Percentiles rank a stretch among this genome's conserved stretches.
Conservation (phyloP, 1,284 basidiomycete species). For the Mycena sp. region DNA sequence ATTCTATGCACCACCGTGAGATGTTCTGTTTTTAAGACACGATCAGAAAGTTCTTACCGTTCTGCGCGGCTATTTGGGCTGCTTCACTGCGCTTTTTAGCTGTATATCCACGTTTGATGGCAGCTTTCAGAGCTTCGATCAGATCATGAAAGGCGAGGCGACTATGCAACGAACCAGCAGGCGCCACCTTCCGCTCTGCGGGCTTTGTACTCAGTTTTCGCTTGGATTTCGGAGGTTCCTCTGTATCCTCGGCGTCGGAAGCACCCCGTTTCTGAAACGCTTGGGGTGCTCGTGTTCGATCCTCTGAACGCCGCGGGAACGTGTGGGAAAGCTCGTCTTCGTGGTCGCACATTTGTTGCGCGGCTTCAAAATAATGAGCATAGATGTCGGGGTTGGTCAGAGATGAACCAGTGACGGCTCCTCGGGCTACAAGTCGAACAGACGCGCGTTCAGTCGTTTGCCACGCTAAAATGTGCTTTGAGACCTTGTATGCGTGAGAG, state of each 20-base stretch:
- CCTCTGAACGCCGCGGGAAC: constrained; percentile 18
- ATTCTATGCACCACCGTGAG: constrained; percentile 35
- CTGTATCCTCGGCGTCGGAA: constrained; percentile 12
- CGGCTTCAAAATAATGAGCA: constrained; percentile 35
- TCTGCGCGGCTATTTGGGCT: constrained; percentile 64
- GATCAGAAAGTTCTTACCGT: constrained; percentile 53
- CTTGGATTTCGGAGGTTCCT: constrained; percentile 23
- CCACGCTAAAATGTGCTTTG: constrained; percentile 46
- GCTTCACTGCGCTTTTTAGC: constrained; percentile 75
- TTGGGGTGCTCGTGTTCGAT: constrained; percentile 4
- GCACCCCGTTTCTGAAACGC: constrained; percentile 17
- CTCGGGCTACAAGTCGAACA: constrained; percentile 64
- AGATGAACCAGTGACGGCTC: constrained; percentile 34
- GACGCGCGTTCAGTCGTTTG: constrained; percentile 63
- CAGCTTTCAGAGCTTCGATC: constrained; percentile 51
- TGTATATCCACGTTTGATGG: constrained; percentile 66
- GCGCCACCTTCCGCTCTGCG: neutral
- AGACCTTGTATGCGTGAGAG: neutral
- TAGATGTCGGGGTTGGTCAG: constrained; percentile 36
- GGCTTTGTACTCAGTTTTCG: constrained; percentile 14
- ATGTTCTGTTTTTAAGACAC: constrained; percentile 42
- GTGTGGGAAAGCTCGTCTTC: neutral
- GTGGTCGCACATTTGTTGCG: constrained; percentile 10
- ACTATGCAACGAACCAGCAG: constrained; percentile 11
- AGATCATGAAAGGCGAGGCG: constrained; percentile 25